Evolutionary conservation across 371 early-diverging fungal genomes (phyloP), one percentile per base, ranked within the genome.

Genomic region (Mortierella sp.): DNA sequence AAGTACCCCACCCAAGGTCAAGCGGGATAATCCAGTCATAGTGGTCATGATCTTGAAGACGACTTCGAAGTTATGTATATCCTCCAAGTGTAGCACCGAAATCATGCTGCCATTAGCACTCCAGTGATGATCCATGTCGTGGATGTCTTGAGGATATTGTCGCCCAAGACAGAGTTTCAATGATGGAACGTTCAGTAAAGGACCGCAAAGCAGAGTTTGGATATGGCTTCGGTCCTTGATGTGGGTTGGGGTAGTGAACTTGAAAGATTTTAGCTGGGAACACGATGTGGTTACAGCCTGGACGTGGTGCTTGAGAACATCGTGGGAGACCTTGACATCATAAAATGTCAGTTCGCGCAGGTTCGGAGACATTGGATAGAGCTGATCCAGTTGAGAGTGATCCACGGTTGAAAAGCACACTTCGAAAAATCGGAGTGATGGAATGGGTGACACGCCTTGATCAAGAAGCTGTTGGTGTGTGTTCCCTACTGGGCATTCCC

Each of bases 1-100:
- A 61, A 19, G 19, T 37, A 6, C 34, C 8, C 62, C 61, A 7
- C 22, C 14, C n/a, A 61, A 40, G 9, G 54, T 61, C 22, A 61
- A 27, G 17, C 34, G 62, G 13, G 1, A 25, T n/a, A 61, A 27
- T 17, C 54, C 54, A 24, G 54, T 44, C 40, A 61, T 52, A 7
- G 54, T 54, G 12, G 39, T 25, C 39, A 61, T 43, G 19, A 61
- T 29, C 16, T 25, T 21, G 40, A 61, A 47, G 12, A 61, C 37
- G 16, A 45, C 19, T 3, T 17, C n/a, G 19, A 54, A 61, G 27
- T 31, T 47, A 19, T 16, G 2, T 13, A 53, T 4, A 7, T 34
- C 34, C 10, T 2, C 14, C 17, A 61, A 3, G 19, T 46, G 16
- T 27, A 61, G 25, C 17, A 34, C 47, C 12, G 54, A 46, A 39